Evolutionary conservation across 495 filamentous ascomycete genomes (phyloP).

Genomic region (Penicillium angulare): DNA sequence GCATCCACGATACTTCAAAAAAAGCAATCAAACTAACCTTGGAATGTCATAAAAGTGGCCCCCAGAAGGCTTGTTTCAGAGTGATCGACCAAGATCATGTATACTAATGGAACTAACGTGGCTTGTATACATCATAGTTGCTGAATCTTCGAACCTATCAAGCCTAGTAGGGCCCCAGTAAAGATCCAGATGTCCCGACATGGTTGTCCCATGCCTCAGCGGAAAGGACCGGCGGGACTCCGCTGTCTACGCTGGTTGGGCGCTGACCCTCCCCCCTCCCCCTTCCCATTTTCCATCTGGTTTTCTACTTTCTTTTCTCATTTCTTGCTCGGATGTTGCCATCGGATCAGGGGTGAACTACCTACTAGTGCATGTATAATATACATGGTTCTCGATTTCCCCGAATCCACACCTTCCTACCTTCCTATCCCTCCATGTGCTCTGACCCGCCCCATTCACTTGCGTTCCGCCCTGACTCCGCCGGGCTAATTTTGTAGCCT

Average conservation of each 20-base stretch:
- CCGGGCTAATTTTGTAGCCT: background rate
- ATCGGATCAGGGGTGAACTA: too few relatives aligned
- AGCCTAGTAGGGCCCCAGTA: too few relatives aligned
- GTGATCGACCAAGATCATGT: constrained; percentile 3
- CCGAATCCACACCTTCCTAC: too few relatives aligned
- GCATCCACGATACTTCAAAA: constrained; percentile 10
- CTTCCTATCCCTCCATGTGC: constrained; percentile 6
- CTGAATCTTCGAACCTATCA: too few relatives aligned
- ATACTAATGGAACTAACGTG: too few relatives aligned
- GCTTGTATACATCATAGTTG: too few relatives aligned
- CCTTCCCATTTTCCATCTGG: too few relatives aligned
- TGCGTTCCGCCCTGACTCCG: background rate
- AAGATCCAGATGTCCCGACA: too few relatives aligned
- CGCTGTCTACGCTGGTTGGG: constrained; percentile 17
- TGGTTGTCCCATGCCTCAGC: constrained; percentile 14
- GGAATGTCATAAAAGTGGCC: background rate
- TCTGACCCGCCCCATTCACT: constrained; percentile 8
- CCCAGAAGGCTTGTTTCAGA: constrained; percentile 8
- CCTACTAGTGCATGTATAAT: too few relatives aligned
- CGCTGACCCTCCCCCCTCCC: too few relatives aligned
- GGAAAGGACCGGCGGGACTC: constrained; percentile 40
- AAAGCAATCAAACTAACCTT: background rate
- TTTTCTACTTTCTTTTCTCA: background rate
- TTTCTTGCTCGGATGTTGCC: too few relatives aligned
- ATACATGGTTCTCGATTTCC: too few relatives aligned